Evolutionary conservation across 129 eudicot genomes (phyloP).

Genomic region (Escallonia rubra): DNA sequence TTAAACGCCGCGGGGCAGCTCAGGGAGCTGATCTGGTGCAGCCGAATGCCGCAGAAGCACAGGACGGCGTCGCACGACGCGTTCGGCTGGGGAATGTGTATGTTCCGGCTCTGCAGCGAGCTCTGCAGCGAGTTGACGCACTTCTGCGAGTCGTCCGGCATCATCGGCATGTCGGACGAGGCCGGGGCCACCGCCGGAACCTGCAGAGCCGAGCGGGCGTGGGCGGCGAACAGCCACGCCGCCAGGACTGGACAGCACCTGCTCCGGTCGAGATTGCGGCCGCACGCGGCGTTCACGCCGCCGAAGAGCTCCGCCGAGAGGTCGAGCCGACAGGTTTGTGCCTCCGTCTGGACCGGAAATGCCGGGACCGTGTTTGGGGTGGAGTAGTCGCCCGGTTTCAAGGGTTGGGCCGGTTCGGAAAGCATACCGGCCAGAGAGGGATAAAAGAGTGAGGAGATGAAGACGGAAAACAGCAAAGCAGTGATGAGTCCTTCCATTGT

Average conservation of each 20-base stretch:
- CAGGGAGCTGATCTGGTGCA: constrained; percentile 74
- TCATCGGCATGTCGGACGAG: constrained; percentile 62
- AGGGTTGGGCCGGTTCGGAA: constrained; percentile 70
- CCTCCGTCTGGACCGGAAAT: constrained; percentile 59
- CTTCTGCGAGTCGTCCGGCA: constrained; percentile 97
- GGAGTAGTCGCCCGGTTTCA: constrained; percentile 49
- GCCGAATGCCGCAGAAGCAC: constrained; percentile 86
- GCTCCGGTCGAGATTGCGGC: constrained; percentile 73
- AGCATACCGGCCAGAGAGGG: constrained; percentile 35
- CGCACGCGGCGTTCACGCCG: constrained; percentile 82
- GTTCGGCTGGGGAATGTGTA: constrained; percentile 70
- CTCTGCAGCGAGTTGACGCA: constrained; percentile 79
- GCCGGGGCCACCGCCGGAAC: constrained; percentile 47
- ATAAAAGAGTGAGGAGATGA: constrained; percentile 10
- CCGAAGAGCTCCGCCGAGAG: constrained; percentile 87
- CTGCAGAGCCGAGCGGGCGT: constrained; percentile 76
- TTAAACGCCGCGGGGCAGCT: constrained; percentile 81
- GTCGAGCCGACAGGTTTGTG: constrained; percentile 71
- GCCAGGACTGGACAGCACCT: constrained; percentile 96
- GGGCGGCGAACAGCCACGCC: constrained; percentile 94
- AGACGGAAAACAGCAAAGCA: constrained; percentile 7
- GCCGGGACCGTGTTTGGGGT: constrained; percentile 84
- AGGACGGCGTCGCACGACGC: constrained; percentile 80
- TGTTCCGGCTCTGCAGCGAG: constrained; percentile 51
- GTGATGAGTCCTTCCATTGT: not conserved